A percentile compares a stretch with the other conserved stretches of the same genome.
These are phyloP conservation scores for Geosmithia flava DNA, from an alignment of 2,329 filamentous ascomycete species.

Conservation along the genomic window DNA sequence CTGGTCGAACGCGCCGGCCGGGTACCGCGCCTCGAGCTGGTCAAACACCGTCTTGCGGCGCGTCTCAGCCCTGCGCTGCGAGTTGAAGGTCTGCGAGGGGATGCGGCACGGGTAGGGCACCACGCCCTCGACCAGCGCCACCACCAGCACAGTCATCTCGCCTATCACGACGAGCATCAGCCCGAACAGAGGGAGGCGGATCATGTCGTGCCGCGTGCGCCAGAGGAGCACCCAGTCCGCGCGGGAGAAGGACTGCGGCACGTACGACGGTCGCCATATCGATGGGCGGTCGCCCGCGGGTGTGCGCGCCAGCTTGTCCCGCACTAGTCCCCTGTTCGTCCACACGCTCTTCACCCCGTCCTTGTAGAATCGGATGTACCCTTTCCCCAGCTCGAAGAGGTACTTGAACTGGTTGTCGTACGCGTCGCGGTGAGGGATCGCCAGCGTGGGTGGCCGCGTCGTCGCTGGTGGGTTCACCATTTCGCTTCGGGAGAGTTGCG, in stretches of 20 bases:
- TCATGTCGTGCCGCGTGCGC: slow-evolving; percentile 58
- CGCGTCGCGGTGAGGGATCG: slow-evolving; percentile 41
- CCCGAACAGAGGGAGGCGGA: slow-evolving; percentile 68
- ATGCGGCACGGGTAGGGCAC: slow-evolving; percentile 78
- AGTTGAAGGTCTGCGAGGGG: slow-evolving; percentile 55
- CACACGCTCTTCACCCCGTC: slow-evolving; percentile 64
- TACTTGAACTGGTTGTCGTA: slow-evolving; percentile 25
- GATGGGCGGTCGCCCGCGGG: slow-evolving; percentile 43
- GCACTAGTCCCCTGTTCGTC: slow-evolving; percentile 46
- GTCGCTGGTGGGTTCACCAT: slow-evolving; percentile 58
- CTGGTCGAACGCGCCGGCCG: slow-evolving; percentile 21
- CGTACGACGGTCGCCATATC: slow-evolving; percentile 17
- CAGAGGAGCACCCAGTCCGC: slow-evolving; percentile 58
- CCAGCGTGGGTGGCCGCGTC: slow-evolving; percentile 60
- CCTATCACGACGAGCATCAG: slow-evolving; percentile 67
- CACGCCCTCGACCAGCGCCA: slow-evolving; percentile 55
- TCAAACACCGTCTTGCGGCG: slow-evolving; percentile 37
- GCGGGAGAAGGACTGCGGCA: slow-evolving; percentile 34
- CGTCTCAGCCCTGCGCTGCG: slow-evolving; percentile 41
- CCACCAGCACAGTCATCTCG: slow-evolving; percentile 74
- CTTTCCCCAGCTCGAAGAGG: slow-evolving; percentile 53
- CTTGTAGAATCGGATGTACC: slow-evolving; percentile 82
- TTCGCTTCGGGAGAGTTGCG: slow-evolving; percentile 4
- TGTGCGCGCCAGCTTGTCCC: slow-evolving; percentile 24
- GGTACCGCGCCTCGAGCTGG: slow-evolving; percentile 18